phyloP scores from a whole-genome alignment of 495 filamentous ascomycete species.

The Chaetomium fimeti region DNA sequence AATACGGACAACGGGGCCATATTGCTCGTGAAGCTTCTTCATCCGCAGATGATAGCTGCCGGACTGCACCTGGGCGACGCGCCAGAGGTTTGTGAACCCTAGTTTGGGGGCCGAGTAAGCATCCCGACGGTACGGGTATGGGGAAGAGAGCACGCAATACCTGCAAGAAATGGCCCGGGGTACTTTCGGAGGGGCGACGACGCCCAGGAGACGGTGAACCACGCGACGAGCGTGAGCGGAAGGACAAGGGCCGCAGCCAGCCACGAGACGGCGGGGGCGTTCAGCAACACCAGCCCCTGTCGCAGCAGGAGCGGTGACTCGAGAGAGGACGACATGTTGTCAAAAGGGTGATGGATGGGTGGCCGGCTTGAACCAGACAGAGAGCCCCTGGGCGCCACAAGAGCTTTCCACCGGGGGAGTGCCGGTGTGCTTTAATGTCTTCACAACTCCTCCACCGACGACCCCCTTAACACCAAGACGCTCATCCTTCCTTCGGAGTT shows the following conservation, averaged over 20 bases:
- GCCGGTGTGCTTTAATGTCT: neutral
- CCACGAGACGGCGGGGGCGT: neutral
- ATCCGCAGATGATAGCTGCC: conserved; percentile 32
- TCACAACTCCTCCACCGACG: neutral
- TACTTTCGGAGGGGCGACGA: neutral
- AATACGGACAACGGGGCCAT: conserved; percentile 31
- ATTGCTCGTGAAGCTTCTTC: conserved; percentile 44
- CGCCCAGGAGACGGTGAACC: neutral
- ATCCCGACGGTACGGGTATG: neutral
- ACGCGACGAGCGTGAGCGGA: neutral
- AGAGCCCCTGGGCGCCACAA: neutral
- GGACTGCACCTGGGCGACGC: conserved; percentile 31
- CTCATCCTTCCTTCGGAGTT: neutral
- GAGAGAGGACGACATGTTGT: neutral
- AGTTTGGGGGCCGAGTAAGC: neutral
- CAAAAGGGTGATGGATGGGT: neutral
- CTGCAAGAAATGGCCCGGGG: conserved; percentile 26
- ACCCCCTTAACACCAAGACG: neutral
- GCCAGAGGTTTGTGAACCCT: conserved; percentile 44
- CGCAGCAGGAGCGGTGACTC: too few relatives aligned
- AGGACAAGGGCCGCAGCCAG: neutral
- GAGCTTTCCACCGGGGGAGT: neutral
- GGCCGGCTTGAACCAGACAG: neutral
- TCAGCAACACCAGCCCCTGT: neutral
- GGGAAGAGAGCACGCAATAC: neutral